These are phyloP conservation scores for Hymenoscyphus fructigenus DNA, from an alignment of 2,329 filamentous ascomycete genomes.

Conservation along the genomic window DNA sequence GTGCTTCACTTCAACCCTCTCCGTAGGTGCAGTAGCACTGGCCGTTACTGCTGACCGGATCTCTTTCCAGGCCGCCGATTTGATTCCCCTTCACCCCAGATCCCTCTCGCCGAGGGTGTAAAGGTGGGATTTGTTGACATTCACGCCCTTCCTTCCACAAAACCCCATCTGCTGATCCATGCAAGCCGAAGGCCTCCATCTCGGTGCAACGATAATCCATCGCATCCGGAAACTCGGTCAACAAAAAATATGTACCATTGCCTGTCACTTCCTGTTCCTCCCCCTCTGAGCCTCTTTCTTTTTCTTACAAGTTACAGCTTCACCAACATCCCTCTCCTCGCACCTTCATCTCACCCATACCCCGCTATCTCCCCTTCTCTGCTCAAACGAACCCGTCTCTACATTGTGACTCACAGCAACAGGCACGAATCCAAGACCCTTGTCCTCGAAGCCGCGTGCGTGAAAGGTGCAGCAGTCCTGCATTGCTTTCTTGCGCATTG, in stretches of 20 bases:
- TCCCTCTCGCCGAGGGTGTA: neutral
- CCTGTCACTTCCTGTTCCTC: neutral
- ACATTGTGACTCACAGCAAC: neutral
- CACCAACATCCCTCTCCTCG: neutral
- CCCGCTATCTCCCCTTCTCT: neutral
- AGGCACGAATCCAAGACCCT: neutral
- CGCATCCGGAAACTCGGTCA: neutral
- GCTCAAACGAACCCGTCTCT: neutral
- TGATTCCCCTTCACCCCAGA: neutral
- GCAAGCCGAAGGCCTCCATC: neutral
- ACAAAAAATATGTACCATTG: neutral
- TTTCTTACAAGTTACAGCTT: neutral
- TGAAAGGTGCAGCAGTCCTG: neutral
- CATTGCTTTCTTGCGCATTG: neutral
- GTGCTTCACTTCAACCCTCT: neutral
- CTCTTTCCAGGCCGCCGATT: neutral
- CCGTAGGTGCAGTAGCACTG: neutral
- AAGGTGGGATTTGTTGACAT: constrained; percentile 3
- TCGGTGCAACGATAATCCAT: neutral
- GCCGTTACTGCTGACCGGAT: neutral
- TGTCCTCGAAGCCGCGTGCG: neutral
- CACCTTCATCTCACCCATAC: neutral
- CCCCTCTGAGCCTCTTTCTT: neutral
- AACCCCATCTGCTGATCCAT: neutral
- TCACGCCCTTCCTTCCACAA: neutral